Base-by-base conservation (phyloP, 2,329 filamentous ascomycete species). In the Knufia fluminis region DNA sequence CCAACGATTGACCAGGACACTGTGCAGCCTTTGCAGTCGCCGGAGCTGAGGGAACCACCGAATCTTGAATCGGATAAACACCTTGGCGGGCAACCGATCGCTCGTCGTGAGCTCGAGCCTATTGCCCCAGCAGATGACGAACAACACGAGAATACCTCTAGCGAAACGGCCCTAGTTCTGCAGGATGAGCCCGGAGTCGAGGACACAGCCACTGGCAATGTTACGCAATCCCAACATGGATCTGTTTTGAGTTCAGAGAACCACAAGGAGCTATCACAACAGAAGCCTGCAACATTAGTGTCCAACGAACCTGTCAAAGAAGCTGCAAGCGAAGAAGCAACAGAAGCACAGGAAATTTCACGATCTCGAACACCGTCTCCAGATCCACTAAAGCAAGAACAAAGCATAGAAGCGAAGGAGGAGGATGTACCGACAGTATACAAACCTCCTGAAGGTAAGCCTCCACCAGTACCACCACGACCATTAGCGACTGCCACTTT, bases 381-480 rank as follows among this genome's bases (percentile, higher is more conserved):
- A 7, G 22, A 22, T 6, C 17, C 38, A n/a, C n/a, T 17, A 20
- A 46, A 36, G 19, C 31, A 36, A 14, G 31, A 36, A 28, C 19
- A 46, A 12, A 26, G 24, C 10, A 45, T 14, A 8, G 40, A 26
- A 32, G 51, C 46, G 28, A 49, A 52, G 28, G 48, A 52, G 31
- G 22, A 48, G 38, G 49, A 50, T 26, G n/a, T 26, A 35, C 46
- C 35, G 16, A 48, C 51, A 43, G 52, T 50, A 24, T 64, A 46
- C 61, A 64, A 24, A 59, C 64, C 31, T 52, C 58, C 36, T 60
- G 55, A 56, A 26, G 57, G 55, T 20, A 57, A 71, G 31, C 75
- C 77, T 23, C 80, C 80, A 35, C 78, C 80, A 44, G 68, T 83
- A 7, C 80, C 79, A 26, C 78, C 78, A 35, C 68, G 78, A 35